Conservation (phyloP, 2,329 filamentous ascomycete genomes). For the Diaporthe sp. region DNA sequence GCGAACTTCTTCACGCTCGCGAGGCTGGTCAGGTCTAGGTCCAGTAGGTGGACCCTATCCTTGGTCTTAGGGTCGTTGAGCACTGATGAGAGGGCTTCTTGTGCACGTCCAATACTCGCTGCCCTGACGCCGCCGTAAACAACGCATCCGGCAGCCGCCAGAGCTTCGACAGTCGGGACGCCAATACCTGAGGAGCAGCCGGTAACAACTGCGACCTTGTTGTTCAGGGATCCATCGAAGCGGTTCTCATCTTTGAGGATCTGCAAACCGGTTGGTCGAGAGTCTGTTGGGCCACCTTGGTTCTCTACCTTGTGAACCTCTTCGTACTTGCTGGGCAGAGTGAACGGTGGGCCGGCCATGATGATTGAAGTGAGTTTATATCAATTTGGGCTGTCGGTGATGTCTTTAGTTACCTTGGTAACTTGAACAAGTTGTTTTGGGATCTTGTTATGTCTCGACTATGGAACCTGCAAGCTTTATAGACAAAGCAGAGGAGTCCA, state of each 20-base stretch:
- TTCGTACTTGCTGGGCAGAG: slow-evolving; percentile 39
- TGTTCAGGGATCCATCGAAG: slow-evolving; percentile 47
- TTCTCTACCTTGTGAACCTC: slow-evolving; percentile 36
- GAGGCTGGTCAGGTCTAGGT: slow-evolving; percentile 47
- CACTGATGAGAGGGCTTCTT: slow-evolving; percentile 47
- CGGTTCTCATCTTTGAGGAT: slow-evolving; percentile 52
- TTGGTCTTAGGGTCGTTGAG: slow-evolving; percentile 40
- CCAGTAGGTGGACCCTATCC: slow-evolving; percentile 49
- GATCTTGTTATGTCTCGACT: background rate
- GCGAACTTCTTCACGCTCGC: slow-evolving; percentile 50
- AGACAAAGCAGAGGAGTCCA: background rate
- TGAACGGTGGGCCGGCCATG: slow-evolving; percentile 23
- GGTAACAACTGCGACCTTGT: slow-evolving; percentile 55
- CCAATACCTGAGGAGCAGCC: slow-evolving; percentile 56
- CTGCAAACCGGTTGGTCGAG: slow-evolving; percentile 51
- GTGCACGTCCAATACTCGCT: slow-evolving; percentile 50
- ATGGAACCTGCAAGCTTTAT: slow-evolving; percentile 2
- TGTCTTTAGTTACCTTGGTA: too few species aligned
- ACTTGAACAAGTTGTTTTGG: background rate
- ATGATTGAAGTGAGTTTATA: background rate
- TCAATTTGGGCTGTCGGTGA: background rate
- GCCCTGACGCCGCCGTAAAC: slow-evolving; percentile 58
- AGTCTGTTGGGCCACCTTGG: slow-evolving; percentile 50
- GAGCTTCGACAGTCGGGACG: slow-evolving; percentile 54
- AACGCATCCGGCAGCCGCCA: slow-evolving; percentile 56